Conservation (phyloP, 257 asterid genomes). For the Nicotiana paniculata region DNA sequence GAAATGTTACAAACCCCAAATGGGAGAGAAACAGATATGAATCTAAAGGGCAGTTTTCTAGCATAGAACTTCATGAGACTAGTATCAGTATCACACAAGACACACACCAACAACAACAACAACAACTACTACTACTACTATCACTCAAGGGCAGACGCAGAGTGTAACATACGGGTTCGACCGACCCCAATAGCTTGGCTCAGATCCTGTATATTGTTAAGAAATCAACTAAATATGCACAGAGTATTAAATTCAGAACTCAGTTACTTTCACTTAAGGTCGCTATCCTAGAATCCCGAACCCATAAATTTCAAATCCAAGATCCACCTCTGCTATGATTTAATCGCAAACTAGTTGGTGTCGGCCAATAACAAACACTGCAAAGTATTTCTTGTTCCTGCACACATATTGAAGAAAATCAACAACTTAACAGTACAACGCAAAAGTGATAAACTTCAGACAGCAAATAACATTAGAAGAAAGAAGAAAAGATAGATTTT, state of each 20-base stretch:
- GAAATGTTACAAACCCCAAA: not conserved
- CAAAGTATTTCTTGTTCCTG: constrained; percentile 21
- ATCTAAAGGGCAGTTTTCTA: constrained; percentile 20
- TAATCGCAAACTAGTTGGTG: not conserved
- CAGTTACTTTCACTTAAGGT: too few species aligned
- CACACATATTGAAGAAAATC: constrained; percentile 10
- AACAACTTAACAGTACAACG: not conserved
- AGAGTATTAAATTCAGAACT: too few species aligned
- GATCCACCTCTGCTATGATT: not conserved
- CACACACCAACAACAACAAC: not conserved
- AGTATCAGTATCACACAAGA: not conserved
- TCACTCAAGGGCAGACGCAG: too few species aligned
- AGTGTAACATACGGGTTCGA: too few species aligned
- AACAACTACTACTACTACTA: too few species aligned
- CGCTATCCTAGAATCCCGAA: too few species aligned
- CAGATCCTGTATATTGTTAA: too few species aligned
- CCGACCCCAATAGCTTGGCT: too few species aligned
- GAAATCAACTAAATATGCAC: too few species aligned
- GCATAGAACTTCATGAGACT: constrained; percentile 30
- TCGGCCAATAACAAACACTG: not conserved
- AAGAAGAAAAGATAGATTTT: not conserved
- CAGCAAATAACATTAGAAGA: not conserved
- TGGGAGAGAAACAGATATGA: constrained; percentile 5
- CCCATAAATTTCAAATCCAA: too few species aligned
- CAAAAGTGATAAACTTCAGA: not conserved